These are phyloP conservation scores for Bocquillonia castaneifolia DNA, from an alignment of 441 rosid species.

Conservation along the genomic window DNA sequence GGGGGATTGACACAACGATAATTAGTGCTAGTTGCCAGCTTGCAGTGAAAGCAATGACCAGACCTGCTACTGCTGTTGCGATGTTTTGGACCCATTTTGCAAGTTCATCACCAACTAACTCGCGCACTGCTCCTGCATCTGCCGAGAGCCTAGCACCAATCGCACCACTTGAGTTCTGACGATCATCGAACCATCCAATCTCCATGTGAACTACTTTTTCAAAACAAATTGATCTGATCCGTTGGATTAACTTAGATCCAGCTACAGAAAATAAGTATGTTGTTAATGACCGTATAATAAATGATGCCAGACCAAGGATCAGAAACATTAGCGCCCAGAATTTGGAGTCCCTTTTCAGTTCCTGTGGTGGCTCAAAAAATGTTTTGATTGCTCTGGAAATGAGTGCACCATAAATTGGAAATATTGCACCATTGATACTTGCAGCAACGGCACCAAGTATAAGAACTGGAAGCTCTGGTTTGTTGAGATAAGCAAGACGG, in stretches of 20 bases:
- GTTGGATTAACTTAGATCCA: conserved; percentile 52
- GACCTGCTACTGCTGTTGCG: conserved; percentile 47
- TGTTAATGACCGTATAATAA: conserved; percentile 39
- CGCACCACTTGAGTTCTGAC: conserved; percentile 67
- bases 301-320: conserved; percentile 42
- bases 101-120: conserved; percentile 64
- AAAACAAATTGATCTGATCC: conserved; percentile 61
- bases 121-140: conserved; percentile 59
- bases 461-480: conserved; percentile 59
- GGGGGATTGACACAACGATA: conserved; percentile 51
- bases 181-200: conserved; percentile 71
- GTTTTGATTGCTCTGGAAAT: conserved; percentile 49
- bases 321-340: conserved; percentile 63
- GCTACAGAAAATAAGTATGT: conserved; percentile 63
- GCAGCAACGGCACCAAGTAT: conserved; percentile 52
- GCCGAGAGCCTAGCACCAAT: conserved; percentile 78
- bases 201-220: conserved; percentile 81
- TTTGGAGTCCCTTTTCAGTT: conserved; percentile 48
- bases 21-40: conserved; percentile 63
- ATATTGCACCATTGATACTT: conserved; percentile 37
- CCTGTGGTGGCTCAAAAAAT: conserved; percentile 46
- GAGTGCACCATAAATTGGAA: conserved; percentile 57
- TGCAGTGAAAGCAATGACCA: conserved; percentile 65
- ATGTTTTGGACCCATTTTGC: conserved; percentile 54
- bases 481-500: conserved; percentile 58